phyloP scores from a whole-genome alignment of 2,329 filamentous ascomycete species.

The Thelonectria discophora region DNA sequence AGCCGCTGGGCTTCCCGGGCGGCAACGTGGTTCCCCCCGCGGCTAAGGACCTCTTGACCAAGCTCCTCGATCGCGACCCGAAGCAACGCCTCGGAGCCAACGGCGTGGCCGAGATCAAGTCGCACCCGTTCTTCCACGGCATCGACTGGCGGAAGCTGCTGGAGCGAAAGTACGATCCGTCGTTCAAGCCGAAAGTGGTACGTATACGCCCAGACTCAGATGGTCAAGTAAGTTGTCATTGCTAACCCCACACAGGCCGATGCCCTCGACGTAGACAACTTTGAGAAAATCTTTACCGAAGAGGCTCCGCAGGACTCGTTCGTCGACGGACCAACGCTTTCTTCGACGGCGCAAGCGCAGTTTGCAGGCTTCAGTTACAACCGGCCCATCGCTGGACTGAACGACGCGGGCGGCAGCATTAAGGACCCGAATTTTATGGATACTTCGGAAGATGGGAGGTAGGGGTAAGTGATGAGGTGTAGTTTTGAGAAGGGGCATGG shows the following conservation, averaged over 20 bases:
- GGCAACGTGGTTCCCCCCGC: slow-evolving; percentile 85
- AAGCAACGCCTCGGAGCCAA: slow-evolving; percentile 87
- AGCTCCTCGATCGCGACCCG: slow-evolving; percentile 89
- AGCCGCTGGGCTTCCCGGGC: slow-evolving; percentile 87
- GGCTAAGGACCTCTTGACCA: slow-evolving; percentile 87
- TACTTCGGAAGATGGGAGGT: neutral
- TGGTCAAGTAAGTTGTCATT: neutral
- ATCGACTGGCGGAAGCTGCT: slow-evolving; percentile 98
- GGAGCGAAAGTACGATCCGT: slow-evolving; percentile 95
- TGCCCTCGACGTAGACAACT: slow-evolving; percentile 90
- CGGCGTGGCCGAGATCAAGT: slow-evolving; percentile 97
- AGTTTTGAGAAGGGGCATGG: no score
- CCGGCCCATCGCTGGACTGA: slow-evolving; percentile 87
- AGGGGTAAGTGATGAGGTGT: neutral
- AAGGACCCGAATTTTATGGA: slow-evolving; percentile 76
- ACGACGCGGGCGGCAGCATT: slow-evolving; percentile 91
- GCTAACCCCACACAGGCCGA: slow-evolving; percentile 65
- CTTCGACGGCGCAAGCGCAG: slow-evolving; percentile 93
- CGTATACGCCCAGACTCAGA: slow-evolving; percentile 51
- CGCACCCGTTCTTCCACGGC: slow-evolving; percentile 96
- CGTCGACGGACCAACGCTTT: slow-evolving; percentile 91
- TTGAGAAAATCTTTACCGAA: slow-evolving; percentile 89
- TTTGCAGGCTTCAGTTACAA: slow-evolving; percentile 97
- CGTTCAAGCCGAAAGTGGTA: slow-evolving; percentile 95
- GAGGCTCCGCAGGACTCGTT: slow-evolving; percentile 92